phyloP scores from a whole-genome alignment of 306 rosid genomes.

The Rubus parviflorus region DNA sequence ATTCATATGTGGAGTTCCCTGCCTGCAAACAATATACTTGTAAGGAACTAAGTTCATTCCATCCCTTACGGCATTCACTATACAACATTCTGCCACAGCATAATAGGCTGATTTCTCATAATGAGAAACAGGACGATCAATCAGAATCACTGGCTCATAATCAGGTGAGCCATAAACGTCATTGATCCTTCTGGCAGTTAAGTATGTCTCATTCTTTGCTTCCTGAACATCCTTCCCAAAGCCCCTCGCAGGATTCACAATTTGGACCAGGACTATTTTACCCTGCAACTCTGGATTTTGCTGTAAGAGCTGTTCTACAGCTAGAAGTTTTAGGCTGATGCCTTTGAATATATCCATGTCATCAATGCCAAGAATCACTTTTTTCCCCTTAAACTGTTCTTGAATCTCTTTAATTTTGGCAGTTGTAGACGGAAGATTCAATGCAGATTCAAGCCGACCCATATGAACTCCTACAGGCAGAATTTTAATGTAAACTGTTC shows the following conservation, averaged over 20 bases:
- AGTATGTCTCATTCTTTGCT: slow-evolving; percentile 61
- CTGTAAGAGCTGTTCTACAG: slow-evolving; percentile 72
- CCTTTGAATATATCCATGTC: slow-evolving; percentile 94
- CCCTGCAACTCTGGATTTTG: slow-evolving; percentile 61
- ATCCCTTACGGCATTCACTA: slow-evolving; percentile 84
- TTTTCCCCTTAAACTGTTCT: slow-evolving; percentile 60
- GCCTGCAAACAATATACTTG: slow-evolving; percentile 76
- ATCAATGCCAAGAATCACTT: slow-evolving; percentile 51
- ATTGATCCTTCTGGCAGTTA: slow-evolving; percentile 63
- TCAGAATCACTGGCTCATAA: slow-evolving; percentile 68
- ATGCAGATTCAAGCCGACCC: slow-evolving; percentile 74
- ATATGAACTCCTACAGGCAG: slow-evolving; percentile 88
- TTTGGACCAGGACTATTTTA: slow-evolving; percentile 67
- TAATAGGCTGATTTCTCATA: slow-evolving; percentile 82
- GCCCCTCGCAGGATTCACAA: slow-evolving; percentile 88
- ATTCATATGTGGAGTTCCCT: slow-evolving; percentile 57
- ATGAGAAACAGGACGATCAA: slow-evolving; percentile 71
- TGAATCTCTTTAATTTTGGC: slow-evolving; percentile 62
- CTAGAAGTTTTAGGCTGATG: slow-evolving; percentile 72
- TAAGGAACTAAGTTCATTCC: slow-evolving; percentile 91
- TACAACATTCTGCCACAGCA: slow-evolving; percentile 80
- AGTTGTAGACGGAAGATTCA: slow-evolving; percentile 62
- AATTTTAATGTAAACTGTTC: slow-evolving; percentile 77
- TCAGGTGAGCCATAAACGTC: slow-evolving; percentile 48
- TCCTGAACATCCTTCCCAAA: slow-evolving; percentile 80